Conservation (phyloP, 352 stramenopile species). For the Phytophthora agathidicida region DNA sequence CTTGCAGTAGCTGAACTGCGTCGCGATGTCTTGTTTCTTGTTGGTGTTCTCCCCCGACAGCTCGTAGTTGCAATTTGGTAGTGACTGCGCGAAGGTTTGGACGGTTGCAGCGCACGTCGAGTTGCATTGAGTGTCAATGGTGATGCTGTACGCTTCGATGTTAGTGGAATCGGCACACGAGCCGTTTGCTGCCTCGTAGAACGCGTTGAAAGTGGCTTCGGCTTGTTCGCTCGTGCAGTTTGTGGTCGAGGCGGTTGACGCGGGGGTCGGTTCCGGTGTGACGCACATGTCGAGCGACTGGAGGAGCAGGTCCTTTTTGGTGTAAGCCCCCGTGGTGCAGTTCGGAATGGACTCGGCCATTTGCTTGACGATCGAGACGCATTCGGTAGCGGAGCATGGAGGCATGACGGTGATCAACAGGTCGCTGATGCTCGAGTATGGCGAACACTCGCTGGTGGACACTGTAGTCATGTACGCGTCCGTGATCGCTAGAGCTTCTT, state of each 20-base stretch:
- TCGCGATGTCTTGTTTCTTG: slow-evolving; percentile 34
- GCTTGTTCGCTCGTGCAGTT: slow-evolving; percentile 22
- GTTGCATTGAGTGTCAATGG: slow-evolving; percentile 37
- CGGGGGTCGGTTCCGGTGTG: slow-evolving; percentile 18
- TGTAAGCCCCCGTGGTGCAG: slow-evolving; percentile 15
- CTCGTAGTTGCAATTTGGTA: slow-evolving; percentile 39
- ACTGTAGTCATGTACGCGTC: slow-evolving; percentile 12
- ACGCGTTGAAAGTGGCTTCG: slow-evolving; percentile 15
- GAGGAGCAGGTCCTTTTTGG: slow-evolving; percentile 13
- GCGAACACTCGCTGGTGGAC: slow-evolving; percentile 10
- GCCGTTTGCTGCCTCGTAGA: slow-evolving; percentile 10
- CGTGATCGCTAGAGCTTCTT: slow-evolving; percentile 11
- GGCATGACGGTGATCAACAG: slow-evolving; percentile 24
- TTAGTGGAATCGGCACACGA: slow-evolving; percentile 16
- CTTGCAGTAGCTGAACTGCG: slow-evolving; percentile 19
- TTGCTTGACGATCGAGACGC: slow-evolving; percentile 11
- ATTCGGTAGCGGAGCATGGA: slow-evolving; percentile 26
- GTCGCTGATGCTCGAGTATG: slow-evolving; percentile 17
- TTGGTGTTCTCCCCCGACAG: slow-evolving; percentile 27
- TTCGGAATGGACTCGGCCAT: slow-evolving; percentile 23
- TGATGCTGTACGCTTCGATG: slow-evolving; percentile 33
- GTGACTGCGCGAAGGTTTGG: slow-evolving; percentile 14
- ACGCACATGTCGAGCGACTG: slow-evolving; percentile 21
- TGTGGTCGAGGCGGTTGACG: slow-evolving; percentile 20
- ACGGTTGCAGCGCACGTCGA: slow-evolving; percentile 30